Percentiles rank a stretch among this genome's conserved stretches.
phyloP scores from a whole-genome alignment of 73 alveolate species.

The Tetrahymena malaccensis region DNA sequence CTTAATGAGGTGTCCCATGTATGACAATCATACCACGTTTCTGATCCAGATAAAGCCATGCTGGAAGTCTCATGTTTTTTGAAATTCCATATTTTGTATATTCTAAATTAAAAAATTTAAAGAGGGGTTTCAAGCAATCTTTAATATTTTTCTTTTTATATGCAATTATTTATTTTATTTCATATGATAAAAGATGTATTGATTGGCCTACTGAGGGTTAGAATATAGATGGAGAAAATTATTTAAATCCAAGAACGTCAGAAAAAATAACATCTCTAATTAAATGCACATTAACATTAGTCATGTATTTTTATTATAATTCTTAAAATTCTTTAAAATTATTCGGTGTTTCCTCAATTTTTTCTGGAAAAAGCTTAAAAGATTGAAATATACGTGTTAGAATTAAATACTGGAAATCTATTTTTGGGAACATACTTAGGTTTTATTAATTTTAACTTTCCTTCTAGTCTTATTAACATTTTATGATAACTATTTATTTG shows the following conservation, averaged over 20 bases:
- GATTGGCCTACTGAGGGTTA: background rate
- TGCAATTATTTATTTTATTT: background rate
- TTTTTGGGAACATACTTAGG: background rate
- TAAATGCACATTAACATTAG: background rate
- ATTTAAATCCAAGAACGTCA: background rate
- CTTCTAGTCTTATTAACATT: background rate
- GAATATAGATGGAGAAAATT: background rate
- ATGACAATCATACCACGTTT: background rate
- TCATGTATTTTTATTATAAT: background rate
- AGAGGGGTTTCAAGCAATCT: background rate
- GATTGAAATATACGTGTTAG: background rate
- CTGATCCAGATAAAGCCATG: background rate
- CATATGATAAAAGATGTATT: background rate
- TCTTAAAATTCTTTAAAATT: background rate
- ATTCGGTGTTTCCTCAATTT: background rate
- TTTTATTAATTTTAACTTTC: background rate
- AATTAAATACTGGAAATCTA: background rate
- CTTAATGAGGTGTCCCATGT: background rate
- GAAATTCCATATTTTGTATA: background rate
- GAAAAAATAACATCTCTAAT: background rate
- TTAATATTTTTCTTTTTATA: background rate
- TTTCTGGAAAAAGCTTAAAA: background rate
- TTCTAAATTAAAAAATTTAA: background rate
- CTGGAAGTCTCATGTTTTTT: background rate
- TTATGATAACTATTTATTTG: background rate